Evolutionary conservation across 2,329 filamentous ascomycete genomes (phyloP), one percentile per base, ranked within the genome.

Genomic region (Setomelanomma holmii): DNA sequence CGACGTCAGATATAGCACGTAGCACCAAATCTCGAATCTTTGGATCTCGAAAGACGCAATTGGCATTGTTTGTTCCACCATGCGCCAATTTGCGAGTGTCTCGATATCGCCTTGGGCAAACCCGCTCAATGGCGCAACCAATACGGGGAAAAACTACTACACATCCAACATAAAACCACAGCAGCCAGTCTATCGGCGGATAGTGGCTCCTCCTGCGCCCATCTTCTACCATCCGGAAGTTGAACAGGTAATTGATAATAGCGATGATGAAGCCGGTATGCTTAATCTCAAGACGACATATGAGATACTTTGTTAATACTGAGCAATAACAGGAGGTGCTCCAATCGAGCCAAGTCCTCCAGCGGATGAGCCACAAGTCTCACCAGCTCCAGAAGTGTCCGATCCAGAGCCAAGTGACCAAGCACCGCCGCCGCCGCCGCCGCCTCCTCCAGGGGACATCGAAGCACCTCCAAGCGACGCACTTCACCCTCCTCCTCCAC

Each of bases 51-150:
- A 51, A 38, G 53, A 55, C 51, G 49, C 51, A 52, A 56, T 50
- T 62, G 46, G 50, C 35, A 49, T 51, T 61, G 42, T 49, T 53
- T 60, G 53, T 66, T 49, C 55, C 58, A 68, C 63, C 53, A 73
- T 73, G 69, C 64, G 64, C 36, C 54, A 60, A 42, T 71, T 71
- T 48, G 46, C 62, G 19, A 60, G 61, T 41, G 63, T 75, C n/a
- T 71, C 68, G 21, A 61, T 63, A 40, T 71, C 72, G 55, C 67
- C 64, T 41, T 75, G 72, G 72, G 45, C 39, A 40, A 66, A 71
- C 48, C 71, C 72, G n/a, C 72, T 65, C 48, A 50, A 50, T 17
- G 56, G 50, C 22, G 51, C 58, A 14, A 43, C 53, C 35, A 60
- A 55, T 40, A 49, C 58, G 4, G 59, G 56, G 24, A 59, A 57